phyloP scores from a whole-genome alignment of 768 basidiomycete species.

The Wakefieldia striispora region DNA sequence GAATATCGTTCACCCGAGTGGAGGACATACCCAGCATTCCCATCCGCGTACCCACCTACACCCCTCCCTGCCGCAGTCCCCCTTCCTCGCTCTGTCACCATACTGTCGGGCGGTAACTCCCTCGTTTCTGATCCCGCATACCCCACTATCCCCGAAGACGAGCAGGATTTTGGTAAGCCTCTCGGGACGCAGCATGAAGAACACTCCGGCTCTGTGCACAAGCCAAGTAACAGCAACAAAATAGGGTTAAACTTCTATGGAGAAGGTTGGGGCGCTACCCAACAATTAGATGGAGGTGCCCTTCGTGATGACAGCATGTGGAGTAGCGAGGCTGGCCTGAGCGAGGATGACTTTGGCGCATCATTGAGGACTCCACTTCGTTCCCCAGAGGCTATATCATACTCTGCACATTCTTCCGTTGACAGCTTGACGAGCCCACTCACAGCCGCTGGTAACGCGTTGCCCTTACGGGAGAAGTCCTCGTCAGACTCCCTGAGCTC shows the following conservation, averaged over 20 bases:
- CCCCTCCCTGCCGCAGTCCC: conserved; percentile 45
- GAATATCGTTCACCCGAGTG: conserved; percentile 56
- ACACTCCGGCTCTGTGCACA: conserved; percentile 56
- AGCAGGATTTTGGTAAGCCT: conserved; percentile 68
- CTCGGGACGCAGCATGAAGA: conserved; percentile 64
- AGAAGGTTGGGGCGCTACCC: conserved; percentile 1
- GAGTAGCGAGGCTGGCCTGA: conserved; percentile 24
- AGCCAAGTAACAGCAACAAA: conserved; percentile 56
- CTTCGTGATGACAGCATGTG: conserved; percentile 25
- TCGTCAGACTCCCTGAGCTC: conserved; percentile 45
- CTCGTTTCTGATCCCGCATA: conserved; percentile 15
- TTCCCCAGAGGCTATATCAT: conserved; percentile 20
- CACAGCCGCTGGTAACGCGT: conserved; percentile 38
- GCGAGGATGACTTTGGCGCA: conserved; percentile 59
- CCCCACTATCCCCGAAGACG: conserved; percentile 40
- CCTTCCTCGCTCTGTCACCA: conserved; percentile 24
- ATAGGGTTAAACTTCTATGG: conserved; percentile 39
- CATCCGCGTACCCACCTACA: conserved; percentile 75
- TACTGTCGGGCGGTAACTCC: conserved; percentile 1
- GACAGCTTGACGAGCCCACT: conserved; percentile 33
- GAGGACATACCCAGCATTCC: conserved; percentile 71
- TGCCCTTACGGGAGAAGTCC: conserved; percentile 37
- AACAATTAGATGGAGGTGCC: conserved; percentile 19
- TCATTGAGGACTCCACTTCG: conserved; percentile 64
- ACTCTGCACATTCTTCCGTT: conserved; percentile 22